These are phyloP conservation scores for Fusarium zealandicum DNA, from an alignment of 2,329 filamentous ascomycete species.

Conservation along the genomic window DNA sequence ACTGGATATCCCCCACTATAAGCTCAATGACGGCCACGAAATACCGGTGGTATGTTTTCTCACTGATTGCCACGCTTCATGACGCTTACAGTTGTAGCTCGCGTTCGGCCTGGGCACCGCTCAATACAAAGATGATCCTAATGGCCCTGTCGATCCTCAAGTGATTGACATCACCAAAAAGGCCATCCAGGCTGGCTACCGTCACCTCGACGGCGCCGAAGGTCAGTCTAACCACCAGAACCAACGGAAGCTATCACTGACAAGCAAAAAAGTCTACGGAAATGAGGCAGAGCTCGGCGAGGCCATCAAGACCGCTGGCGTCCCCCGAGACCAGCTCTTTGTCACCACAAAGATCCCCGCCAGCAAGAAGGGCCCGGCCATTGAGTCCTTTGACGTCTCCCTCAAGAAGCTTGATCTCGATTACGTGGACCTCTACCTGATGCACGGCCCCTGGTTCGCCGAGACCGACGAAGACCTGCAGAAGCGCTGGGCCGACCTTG, in stretches of 20 bases:
- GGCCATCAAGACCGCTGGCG: constrained; percentile 71
- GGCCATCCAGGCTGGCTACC: constrained; percentile 74
- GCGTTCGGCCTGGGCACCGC: constrained; percentile 78
- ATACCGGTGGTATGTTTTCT: constrained; percentile 68
- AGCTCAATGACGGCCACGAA: constrained; percentile 75
- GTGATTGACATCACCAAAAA: constrained; percentile 59
- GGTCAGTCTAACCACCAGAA: constrained; percentile 48
- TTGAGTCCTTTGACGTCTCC: constrained; percentile 63
- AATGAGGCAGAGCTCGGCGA: constrained; percentile 75
- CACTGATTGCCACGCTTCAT: background rate
- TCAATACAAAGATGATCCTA: constrained; percentile 60
- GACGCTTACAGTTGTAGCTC: constrained; percentile 54
- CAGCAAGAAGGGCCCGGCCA: constrained; percentile 49
- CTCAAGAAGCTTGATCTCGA: constrained; percentile 71
- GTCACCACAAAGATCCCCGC: constrained; percentile 67
- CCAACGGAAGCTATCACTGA: background rate
- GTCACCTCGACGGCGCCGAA: constrained; percentile 79
- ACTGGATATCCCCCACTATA: constrained; percentile 61
- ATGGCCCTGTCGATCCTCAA: constrained; percentile 62
- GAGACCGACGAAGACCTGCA: constrained; percentile 61
- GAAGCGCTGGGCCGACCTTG: constrained; percentile 64
- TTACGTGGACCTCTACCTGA: constrained; percentile 76
- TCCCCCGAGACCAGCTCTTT: constrained; percentile 73
- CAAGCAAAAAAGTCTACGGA: constrained; percentile 57
- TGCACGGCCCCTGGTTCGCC: constrained; percentile 65